Percentiles rank a stretch among this genome's conserved stretches.
These are phyloP conservation scores for Morella rubra DNA, from an alignment of 306 rosid species.

Conservation along the genomic window DNA sequence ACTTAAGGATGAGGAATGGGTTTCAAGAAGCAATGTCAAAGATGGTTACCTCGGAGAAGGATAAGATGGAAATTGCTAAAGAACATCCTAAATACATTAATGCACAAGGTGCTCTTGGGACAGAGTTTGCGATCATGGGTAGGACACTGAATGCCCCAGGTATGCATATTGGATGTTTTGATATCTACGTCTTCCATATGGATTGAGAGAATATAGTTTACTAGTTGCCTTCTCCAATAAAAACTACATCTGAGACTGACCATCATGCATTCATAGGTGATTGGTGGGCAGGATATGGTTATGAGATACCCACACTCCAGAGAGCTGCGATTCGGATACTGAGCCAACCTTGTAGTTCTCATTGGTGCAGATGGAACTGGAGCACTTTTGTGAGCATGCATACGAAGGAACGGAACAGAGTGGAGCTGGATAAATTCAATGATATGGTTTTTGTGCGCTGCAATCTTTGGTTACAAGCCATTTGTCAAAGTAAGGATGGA, in stretches of 20 bases:
- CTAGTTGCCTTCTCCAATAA: neutral
- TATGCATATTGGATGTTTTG: slow-evolving; percentile 24
- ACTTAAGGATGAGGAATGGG: slow-evolving; percentile 55
- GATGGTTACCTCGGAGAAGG: slow-evolving; percentile 47
- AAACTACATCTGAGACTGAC: slow-evolving; percentile 11
- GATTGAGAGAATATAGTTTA: too few species aligned
- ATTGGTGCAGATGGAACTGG: slow-evolving; percentile 69
- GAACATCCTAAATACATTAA: slow-evolving; percentile 57
- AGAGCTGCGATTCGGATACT: slow-evolving; percentile 62
- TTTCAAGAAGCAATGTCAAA: slow-evolving; percentile 64
- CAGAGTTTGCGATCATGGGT: slow-evolving; percentile 64
- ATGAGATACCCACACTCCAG: slow-evolving; percentile 64
- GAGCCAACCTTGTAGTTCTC: slow-evolving; percentile 73
- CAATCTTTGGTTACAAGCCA: slow-evolving; percentile 61
- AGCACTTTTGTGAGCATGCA: slow-evolving; percentile 52
- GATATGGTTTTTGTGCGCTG: slow-evolving; percentile 68
- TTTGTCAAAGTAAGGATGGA: slow-evolving; percentile 37
- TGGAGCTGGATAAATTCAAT: slow-evolving; percentile 46
- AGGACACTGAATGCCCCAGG: slow-evolving; percentile 73
- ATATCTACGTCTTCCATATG: too few species aligned
- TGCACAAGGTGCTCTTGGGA: slow-evolving; percentile 73
- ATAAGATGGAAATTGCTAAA: slow-evolving; percentile 55
- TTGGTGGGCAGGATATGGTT: slow-evolving; percentile 82
- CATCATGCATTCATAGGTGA: slow-evolving; percentile 45
- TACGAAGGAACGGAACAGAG: slow-evolving; percentile 39